These are phyloP conservation scores for Athelia sp. DNA, from an alignment of 1,284 basidiomycete species.

Conservation along the genomic window DNA sequence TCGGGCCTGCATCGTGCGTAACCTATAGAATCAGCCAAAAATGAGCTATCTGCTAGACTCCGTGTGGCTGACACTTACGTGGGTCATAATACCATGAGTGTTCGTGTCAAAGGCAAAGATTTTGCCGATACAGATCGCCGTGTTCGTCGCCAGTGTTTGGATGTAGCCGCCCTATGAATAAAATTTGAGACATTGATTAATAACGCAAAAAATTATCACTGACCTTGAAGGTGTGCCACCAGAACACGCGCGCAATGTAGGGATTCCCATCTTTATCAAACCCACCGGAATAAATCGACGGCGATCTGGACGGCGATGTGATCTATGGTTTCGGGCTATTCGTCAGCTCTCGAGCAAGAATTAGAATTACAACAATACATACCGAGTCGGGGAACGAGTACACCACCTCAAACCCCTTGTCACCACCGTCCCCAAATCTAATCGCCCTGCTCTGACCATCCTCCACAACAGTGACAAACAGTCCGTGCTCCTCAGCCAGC, in stretches of 20 bases:
- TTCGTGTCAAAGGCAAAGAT: constrained; percentile 54
- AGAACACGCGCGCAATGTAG: constrained; percentile 71
- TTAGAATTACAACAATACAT: constrained; percentile 18
- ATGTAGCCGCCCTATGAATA: constrained; percentile 39
- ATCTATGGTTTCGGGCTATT: constrained; percentile 24
- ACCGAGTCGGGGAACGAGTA: constrained; percentile 62
- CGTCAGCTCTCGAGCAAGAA: constrained; percentile 1
- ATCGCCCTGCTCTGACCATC: constrained; percentile 57
- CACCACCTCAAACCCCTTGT: constrained; percentile 34
- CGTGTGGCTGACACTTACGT: constrained; percentile 41
- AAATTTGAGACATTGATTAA: constrained; percentile 1
- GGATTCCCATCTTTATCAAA: constrained; percentile 51
- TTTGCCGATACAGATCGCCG: no score
- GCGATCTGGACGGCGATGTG: constrained; percentile 32
- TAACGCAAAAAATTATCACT: constrained; percentile 17
- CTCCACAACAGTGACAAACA: constrained; percentile 46
- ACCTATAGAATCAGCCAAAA: constrained; percentile 31
- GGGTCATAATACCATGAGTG: constrained; percentile 66
- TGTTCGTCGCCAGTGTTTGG: constrained; percentile 49
- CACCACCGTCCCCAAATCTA: constrained; percentile 35
- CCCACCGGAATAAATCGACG: constrained; percentile 58
- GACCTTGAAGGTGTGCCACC: constrained; percentile 59
- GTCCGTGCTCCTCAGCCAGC: constrained; percentile 35
- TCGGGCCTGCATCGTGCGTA: constrained; percentile 40
- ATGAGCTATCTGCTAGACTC: no score